Conservation (phyloP, 495 filamentous ascomycete species). For the Penicillium taxi region DNA sequence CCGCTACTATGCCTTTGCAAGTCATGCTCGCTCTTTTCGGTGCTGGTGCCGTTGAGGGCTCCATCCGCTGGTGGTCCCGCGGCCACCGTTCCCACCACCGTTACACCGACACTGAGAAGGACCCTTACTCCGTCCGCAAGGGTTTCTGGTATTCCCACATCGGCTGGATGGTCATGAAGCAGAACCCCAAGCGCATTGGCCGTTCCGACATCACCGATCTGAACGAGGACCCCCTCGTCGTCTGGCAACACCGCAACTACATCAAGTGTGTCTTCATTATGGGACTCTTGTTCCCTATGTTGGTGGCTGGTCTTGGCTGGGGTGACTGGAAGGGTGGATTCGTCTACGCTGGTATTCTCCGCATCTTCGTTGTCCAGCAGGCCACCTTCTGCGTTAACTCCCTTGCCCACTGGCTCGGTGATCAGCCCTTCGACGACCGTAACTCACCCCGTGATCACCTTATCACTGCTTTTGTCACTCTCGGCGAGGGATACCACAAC, state of each 20-base stretch:
- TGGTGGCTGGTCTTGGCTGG: conserved; percentile 83
- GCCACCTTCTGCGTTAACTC: conserved; percentile 99
- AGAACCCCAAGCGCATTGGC: conserved; percentile 88
- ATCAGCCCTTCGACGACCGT: conserved; percentile 98
- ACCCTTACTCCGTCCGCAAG: conserved; percentile 98
- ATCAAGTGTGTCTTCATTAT: conserved; percentile 81
- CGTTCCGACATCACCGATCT: conserved; percentile 95
- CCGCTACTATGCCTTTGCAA: conserved; percentile 76
- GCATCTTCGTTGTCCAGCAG: conserved; percentile 98
- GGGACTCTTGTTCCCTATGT: conserved; percentile 75
- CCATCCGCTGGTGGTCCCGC: conserved; percentile 94
- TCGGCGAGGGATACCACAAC: conserved; percentile 98
- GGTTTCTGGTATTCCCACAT: conserved; percentile 94
- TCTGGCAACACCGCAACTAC: conserved; percentile 93
- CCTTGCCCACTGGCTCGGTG: conserved; percentile 96
- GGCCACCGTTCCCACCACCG: conserved; percentile 97
- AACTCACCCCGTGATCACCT: conserved; percentile 97
- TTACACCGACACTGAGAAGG: conserved; percentile 98
- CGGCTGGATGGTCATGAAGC: conserved; percentile 90
- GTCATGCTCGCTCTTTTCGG: conserved; percentile 89
- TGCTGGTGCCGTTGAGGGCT: conserved; percentile 92
- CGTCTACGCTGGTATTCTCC: conserved; percentile 89
- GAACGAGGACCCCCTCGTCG: conserved; percentile 89
- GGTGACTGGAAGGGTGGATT: conserved; percentile 85
- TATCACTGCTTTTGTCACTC: conserved; percentile 89